Conservation (phyloP, 176 grass and related monocot genomes). For the Areca catechu region DNA sequence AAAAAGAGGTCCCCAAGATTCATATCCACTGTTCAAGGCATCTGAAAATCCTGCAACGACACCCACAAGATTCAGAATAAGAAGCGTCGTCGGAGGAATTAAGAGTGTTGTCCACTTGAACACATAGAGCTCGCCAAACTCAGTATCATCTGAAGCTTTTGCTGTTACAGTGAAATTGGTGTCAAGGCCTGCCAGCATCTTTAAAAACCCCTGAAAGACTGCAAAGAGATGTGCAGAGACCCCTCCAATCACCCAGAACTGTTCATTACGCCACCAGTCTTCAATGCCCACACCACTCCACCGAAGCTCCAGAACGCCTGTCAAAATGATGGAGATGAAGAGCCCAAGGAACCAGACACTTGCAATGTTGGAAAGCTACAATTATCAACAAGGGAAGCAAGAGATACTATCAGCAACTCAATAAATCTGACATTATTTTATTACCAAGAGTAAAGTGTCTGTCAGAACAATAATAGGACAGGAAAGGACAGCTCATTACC, state of each 20-base stretch:
- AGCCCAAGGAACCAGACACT: conserved; percentile 88
- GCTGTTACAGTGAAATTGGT: conserved; percentile 94
- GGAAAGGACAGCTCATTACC: conserved; percentile 19
- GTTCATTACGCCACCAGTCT: conserved; percentile 97
- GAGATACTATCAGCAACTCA: too few relatives aligned
- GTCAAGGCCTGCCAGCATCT: conserved; percentile 81
- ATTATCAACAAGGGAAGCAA: background rate
- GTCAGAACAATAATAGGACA: background rate
- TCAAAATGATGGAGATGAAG: conserved; percentile 86
- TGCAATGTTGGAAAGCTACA: conserved; percentile 70
- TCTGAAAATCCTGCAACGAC: conserved; percentile 82
- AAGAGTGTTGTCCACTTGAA: conserved; percentile 99
- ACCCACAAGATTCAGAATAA: conserved; percentile 83
- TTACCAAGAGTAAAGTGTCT: too few relatives aligned
- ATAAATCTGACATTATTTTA: too few relatives aligned
- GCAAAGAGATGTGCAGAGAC: conserved; percentile 91
- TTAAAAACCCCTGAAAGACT: conserved; percentile 93
- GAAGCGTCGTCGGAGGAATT: conserved; percentile 80
- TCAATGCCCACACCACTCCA: conserved; percentile 94
- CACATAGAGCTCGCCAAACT: conserved; percentile 75
- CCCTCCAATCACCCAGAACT: conserved; percentile 95
- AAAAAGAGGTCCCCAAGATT: conserved; percentile 92
- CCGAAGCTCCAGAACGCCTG: conserved; percentile 75
- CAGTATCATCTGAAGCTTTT: conserved; percentile 58
- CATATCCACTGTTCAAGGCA: conserved; percentile 88